These are phyloP conservation scores for Flaveria bidentis DNA, from an alignment of 129 eudicot genomes.

Conservation along the genomic window DNA sequence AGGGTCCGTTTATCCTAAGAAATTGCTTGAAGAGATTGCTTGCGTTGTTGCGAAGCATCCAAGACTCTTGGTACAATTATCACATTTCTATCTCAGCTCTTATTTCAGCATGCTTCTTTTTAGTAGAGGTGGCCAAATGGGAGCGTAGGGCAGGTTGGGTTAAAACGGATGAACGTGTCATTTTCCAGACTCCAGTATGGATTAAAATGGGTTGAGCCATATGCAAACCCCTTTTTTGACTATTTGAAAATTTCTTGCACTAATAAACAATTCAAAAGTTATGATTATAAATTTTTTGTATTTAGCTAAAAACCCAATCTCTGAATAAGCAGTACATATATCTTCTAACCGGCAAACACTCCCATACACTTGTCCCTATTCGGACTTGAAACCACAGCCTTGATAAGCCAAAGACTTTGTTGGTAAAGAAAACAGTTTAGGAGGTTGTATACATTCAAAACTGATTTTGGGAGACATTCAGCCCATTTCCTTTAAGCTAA, in stretches of 20 bases:
- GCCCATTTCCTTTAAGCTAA: not conserved
- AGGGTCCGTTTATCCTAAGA: constrained; percentile 77
- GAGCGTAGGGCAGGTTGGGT: not conserved
- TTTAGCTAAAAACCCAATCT: too few relatives aligned
- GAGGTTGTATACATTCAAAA: not conserved
- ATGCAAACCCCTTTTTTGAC: not conserved
- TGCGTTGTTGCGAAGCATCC: constrained; percentile 86
- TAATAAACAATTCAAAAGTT: not conserved
- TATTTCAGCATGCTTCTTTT: not conserved
- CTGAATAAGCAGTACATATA: too few relatives aligned
- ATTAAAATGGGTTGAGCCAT: not conserved
- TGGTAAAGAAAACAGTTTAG: not conserved
- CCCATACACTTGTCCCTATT: not conserved
- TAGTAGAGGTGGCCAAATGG: not conserved
- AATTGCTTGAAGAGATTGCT: constrained; percentile 82
- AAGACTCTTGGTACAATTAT: constrained; percentile 69
- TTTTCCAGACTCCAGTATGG: not conserved
- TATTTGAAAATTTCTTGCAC: not conserved
- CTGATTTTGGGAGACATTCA: not conserved
- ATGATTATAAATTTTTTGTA: not conserved
- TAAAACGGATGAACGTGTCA: not conserved
- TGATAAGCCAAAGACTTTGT: too few relatives aligned
- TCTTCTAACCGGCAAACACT: not conserved
- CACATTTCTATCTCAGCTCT: constrained; percentile 2
- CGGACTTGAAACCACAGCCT: too few relatives aligned